Base-by-base conservation (phyloP, 371 early-diverging fungal species). In the Lichtheimia hyalospora region DNA sequence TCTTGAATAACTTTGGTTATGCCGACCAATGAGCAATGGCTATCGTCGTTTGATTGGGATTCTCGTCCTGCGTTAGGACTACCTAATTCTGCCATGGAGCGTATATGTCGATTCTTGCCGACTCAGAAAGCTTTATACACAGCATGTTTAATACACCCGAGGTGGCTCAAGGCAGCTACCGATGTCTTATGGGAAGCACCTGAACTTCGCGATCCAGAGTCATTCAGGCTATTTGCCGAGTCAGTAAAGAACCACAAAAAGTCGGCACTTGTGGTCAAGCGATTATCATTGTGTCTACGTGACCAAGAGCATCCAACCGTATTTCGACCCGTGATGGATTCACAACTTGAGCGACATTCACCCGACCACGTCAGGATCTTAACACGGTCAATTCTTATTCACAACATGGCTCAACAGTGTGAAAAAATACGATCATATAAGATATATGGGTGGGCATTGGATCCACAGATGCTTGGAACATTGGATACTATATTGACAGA, bases 401-500 rank as follows among this genome's bases (percentile, higher is more conserved):
- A 58, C 2, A 12, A 49, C 12, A 40, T 77, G 13, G 60, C 57
- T 7, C 61, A 56, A 8, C 53, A 55, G 0, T 81, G 81, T 53
- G 78, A 81, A 28, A 66, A 69, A 1, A 25, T 78, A 4, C 54
- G 53, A n/a, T 28, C 49, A 2, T 28, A 78, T 6, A 62, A 67
- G 8, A 64, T 76, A 14, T 81, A 81, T 55, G 82, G 82, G 3
- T 75, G 74, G 72, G 16, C 57, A 0, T 14, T 81, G 0, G 41
- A 64, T 0, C 57, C 68, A 3, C 7, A 10, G 5, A 46, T 67
- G 15, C 48, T 78, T 13, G 74, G 77, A 12, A 21, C 14, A 14
- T 15, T 78, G 0, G 62, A 59, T 5, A 57, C 53, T 0, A 43
- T 52, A 0, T 53, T 69, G 4, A 54, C 40, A 4, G 52, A 55